Evolutionary conservation across 2,329 filamentous ascomycete species (phyloP), one percentile per base, ranked within the genome.

Genomic region (Claviceps cyperi): DNA sequence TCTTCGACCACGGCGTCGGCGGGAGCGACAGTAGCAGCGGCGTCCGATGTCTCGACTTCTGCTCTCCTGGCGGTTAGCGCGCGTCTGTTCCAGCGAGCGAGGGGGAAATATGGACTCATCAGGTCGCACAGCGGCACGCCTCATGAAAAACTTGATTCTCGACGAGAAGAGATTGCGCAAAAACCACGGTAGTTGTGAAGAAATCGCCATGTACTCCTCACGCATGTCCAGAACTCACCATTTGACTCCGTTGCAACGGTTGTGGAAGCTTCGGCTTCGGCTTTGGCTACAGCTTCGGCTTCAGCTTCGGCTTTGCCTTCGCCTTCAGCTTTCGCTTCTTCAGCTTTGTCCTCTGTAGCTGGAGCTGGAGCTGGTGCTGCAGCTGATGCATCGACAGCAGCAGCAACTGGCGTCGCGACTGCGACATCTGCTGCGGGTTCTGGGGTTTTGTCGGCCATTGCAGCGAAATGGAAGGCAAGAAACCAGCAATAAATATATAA

Each of bases 371-470:
- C 58, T 47, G 59, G 57, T 53, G 63, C 41, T 21, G 19, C 39
- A 22, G 19, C 40, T 11, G 40, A 11, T 15, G 17, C 40, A 43
- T 19, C 11, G n/a, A 9, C 14, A 6, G 22, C 22, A 28, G 13
- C 60, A 43, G 64, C 63, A 49, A 57, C 59, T 45, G 66, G 57
- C 51, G 67, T 56, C 47, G 63, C 56, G 51, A 56, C 62, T 47
- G 63, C 56, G 51, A 57, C 62, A 50, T 66, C 64, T 51, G 62
- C 55, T 50, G 61, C 53, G 60, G 67, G 66, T 57, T 68, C 64
- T 53, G 57, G 56, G 46, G 60, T 48, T 56, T 63, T 63, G 51
- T 70, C 67, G 50, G 67, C 64, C 68, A 70, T 70, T 58, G 59
- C 60, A 32, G 57, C 43, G 28, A 32, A 50, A 52, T 46, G 45